These are phyloP conservation scores for Vanderwaltozyma tropicalis DNA, from an alignment of 805 yeast genomes.

Conservation along the genomic window DNA sequence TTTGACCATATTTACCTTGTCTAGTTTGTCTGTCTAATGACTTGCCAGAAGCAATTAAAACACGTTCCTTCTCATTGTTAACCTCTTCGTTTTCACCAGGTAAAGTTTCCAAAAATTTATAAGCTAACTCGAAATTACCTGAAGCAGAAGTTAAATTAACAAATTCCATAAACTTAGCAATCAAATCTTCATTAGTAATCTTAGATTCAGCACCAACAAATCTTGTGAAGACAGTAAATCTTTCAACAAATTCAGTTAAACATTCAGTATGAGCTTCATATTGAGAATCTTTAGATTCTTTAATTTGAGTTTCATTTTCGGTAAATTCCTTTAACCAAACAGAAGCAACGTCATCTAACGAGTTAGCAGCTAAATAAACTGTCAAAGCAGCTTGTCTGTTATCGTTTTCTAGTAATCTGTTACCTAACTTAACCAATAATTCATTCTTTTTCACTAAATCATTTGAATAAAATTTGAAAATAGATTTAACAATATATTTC, in stretches of 20 bases:
- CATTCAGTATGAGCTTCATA: constrained; percentile 80
- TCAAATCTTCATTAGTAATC: constrained; percentile 26
- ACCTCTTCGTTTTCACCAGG: constrained; percentile 69
- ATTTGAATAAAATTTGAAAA: constrained; percentile 42
- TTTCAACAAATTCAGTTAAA: constrained; percentile 71
- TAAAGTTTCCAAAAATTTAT: constrained; percentile 52
- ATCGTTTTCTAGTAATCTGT: constrained; percentile 48
- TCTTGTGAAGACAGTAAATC: constrained; percentile 51
- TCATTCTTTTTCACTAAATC: constrained; percentile 40
- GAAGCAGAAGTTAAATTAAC: constrained; percentile 67
- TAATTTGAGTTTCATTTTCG: constrained; percentile 34
- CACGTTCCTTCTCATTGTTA: constrained; percentile 67
- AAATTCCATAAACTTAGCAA: constrained; percentile 63
- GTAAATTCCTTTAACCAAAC: constrained; percentile 78
- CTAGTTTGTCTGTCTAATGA: constrained; percentile 4
- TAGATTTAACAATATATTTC: constrained; percentile 69
- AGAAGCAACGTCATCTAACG: constrained; percentile 64
- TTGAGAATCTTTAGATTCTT: constrained; percentile 40
- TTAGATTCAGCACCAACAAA: constrained; percentile 14
- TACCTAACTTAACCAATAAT: constrained; percentile 62
- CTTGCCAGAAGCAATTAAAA: constrained; percentile 50
- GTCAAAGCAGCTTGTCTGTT: constrained; percentile 65
- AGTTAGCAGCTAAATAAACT: constrained; percentile 71
- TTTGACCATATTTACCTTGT: constrained; percentile 2
- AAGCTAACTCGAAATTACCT: constrained; percentile 79